Percentiles rank a stretch among this genome's conserved stretches.
Evolutionary conservation across 1,139 yeast genomes (phyloP).

Genomic region (Hanseniaspora uvarum): DNA sequence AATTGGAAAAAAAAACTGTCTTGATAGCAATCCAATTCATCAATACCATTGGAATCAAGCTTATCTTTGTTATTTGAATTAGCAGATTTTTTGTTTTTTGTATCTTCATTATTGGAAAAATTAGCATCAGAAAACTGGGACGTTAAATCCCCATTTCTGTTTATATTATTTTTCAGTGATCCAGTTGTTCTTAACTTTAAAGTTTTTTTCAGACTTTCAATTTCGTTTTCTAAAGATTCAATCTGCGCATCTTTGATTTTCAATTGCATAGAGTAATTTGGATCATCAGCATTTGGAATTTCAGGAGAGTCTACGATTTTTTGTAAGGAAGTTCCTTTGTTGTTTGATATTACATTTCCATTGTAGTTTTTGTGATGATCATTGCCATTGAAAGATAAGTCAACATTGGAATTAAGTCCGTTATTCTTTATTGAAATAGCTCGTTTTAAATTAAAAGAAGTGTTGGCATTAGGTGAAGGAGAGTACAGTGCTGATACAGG

Average conservation of each 20-base stretch:
- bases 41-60: constrained; percentile 3
- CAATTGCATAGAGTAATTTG: constrained; percentile 23
- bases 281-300: background rate
- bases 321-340: background rate
- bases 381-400: background rate
- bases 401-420: background rate
- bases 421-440: constrained; percentile 15
- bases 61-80: background rate
- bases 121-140: background rate
- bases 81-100: background rate
- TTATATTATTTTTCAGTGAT: background rate
- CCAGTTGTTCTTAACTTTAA: constrained; percentile 19
- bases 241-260: constrained; percentile 35
- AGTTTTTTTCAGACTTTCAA: constrained; percentile 28
- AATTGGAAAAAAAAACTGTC: constrained; percentile 15
- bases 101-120: background rate
- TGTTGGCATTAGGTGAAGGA: background rate
- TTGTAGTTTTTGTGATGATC: background rate
- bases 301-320: background rate
- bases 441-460: constrained; percentile 1
- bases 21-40: constrained; percentile 6
- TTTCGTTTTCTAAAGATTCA: constrained; percentile 33
- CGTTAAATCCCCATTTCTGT: background rate
- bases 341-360: background rate
- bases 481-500: background rate